Conservation (phyloP, 805 yeast genomes). For the Saturnispora zaruensis region DNA sequence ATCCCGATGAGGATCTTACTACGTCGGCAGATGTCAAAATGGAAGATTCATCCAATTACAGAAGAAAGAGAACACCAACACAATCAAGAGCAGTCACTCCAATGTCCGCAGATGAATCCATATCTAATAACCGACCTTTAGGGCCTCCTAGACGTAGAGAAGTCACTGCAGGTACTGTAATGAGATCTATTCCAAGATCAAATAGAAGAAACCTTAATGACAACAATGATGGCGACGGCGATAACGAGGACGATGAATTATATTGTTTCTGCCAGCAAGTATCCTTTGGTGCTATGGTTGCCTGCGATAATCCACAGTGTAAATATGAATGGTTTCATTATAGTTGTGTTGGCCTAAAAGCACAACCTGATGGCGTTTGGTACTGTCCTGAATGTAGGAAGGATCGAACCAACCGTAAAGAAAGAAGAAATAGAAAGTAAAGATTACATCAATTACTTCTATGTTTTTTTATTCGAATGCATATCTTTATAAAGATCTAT, state of each 20-base stretch:
- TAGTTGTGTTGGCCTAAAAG: constrained; percentile 81
- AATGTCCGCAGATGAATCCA: neutral
- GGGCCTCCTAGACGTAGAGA: constrained; percentile 15
- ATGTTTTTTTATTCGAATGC: neutral
- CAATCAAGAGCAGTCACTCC: constrained; percentile 12
- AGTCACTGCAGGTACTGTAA: constrained; percentile 18
- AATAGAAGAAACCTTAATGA: constrained; percentile 6
- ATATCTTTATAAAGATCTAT: neutral
- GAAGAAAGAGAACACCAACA: constrained; percentile 8
- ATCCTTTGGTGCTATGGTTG: constrained; percentile 67
- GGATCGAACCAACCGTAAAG: constrained; percentile 10
- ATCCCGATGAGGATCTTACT: neutral
- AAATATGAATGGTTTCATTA: constrained; percentile 58
- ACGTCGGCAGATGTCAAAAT: neutral
- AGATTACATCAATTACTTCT: too few relatives aligned
- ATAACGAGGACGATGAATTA: constrained; percentile 54
- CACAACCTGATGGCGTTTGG: constrained; percentile 95
- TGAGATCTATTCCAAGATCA: constrained; percentile 13
- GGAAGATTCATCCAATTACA: constrained; percentile 1
- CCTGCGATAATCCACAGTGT: constrained; percentile 54
- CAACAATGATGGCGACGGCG: constrained; percentile 15
- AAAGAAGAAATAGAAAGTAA: constrained; percentile 4
- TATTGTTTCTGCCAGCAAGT: constrained; percentile 93
- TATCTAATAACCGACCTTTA: constrained; percentile 7
- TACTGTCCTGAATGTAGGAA: constrained; percentile 81